Conservation (phyloP, 2,329 filamentous ascomycete species). For the Ceratocystiopsis minuta region DNA sequence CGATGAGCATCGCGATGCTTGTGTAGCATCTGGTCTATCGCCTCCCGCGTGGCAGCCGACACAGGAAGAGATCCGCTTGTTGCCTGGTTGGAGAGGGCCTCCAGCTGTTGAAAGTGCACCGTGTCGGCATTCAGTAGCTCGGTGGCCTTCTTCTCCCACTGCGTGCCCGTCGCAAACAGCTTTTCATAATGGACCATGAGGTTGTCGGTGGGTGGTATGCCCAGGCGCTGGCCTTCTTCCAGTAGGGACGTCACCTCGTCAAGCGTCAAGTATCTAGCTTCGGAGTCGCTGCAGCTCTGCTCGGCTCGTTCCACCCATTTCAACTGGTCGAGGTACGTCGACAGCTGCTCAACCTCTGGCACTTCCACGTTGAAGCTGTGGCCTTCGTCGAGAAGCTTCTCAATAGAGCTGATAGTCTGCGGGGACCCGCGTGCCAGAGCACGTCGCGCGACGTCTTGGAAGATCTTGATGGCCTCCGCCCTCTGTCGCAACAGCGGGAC, state of each 20-base stretch:
- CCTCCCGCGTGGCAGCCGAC: slow-evolving; percentile 57
- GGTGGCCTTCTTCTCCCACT: slow-evolving; percentile 85
- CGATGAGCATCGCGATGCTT: slow-evolving; percentile 91
- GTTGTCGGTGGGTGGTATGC: slow-evolving; percentile 64
- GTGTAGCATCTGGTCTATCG: slow-evolving; percentile 80
- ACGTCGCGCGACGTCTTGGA: slow-evolving; percentile 56
- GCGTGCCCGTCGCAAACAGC: slow-evolving; percentile 56
- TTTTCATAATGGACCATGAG: slow-evolving; percentile 60
- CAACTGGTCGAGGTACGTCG: slow-evolving; percentile 64
- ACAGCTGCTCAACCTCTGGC: slow-evolving; percentile 68
- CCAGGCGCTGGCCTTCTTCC: slow-evolving; percentile 55
- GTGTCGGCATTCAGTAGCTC: slow-evolving; percentile 84
- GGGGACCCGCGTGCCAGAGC: slow-evolving; percentile 49
- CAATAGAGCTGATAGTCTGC: slow-evolving; percentile 57
- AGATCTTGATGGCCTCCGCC: slow-evolving; percentile 65
- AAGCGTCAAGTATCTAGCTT: slow-evolving; percentile 40
- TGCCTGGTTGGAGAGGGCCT: slow-evolving; percentile 76
- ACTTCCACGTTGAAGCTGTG: slow-evolving; percentile 82
- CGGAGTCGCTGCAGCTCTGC: slow-evolving; percentile 33
- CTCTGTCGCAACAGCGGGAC: slow-evolving; percentile 74
- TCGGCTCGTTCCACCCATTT: slow-evolving; percentile 75
- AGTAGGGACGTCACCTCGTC: slow-evolving; percentile 67
- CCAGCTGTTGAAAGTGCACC: slow-evolving; percentile 86
- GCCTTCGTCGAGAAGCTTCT: slow-evolving; percentile 80
- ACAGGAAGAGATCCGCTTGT: slow-evolving; percentile 54